phyloP scores from a whole-genome alignment of 805 yeast species.

The Metschnikowia continentalis region DNA sequence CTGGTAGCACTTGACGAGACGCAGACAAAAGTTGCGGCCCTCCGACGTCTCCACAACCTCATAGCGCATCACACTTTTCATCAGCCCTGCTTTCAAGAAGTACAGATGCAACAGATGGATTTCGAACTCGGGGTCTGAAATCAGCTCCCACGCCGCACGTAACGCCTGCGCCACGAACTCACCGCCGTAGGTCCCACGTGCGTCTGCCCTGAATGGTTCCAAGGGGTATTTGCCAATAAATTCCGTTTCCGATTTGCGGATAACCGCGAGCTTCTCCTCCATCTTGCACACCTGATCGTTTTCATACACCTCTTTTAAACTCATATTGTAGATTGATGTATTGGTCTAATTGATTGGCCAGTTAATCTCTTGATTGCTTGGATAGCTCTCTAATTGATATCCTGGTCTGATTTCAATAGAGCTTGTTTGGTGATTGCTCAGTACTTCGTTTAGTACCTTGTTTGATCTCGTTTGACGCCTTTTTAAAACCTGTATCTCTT shows the following conservation, averaged over 20 bases:
- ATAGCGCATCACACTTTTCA: conserved; percentile 21
- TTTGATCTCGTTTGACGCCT: too few relatives aligned
- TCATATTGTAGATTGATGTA: conserved; percentile 6
- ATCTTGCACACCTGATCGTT: conserved; percentile 12
- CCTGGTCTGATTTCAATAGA: too few relatives aligned
- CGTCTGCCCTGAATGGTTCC: conserved; percentile 19
- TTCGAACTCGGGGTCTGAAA: conserved; percentile 19
- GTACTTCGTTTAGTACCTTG: too few relatives aligned
- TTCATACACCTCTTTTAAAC: conserved; percentile 10
- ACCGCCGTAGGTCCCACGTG: conserved; percentile 29
- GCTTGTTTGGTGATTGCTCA: too few relatives aligned
- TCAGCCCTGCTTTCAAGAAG: conserved; percentile 26
- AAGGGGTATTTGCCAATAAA: conserved; percentile 24
- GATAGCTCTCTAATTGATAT: too few relatives aligned
- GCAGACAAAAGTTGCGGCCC: conserved; percentile 24
- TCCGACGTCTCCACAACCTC: conserved; percentile 21
- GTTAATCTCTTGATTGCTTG: background rate
- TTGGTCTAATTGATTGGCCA: background rate
- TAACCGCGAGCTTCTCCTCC: conserved; percentile 20
- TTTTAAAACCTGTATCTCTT: too few relatives aligned
- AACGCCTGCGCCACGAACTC: conserved; percentile 26
- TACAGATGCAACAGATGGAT: conserved; percentile 28
- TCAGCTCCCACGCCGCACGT: conserved; percentile 27
- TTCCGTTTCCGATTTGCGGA: conserved; percentile 12
- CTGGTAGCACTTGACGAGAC: conserved; percentile 24